Conservation (phyloP, 1,284 basidiomycete species). For the Microbotryomycetes sp. region DNA sequence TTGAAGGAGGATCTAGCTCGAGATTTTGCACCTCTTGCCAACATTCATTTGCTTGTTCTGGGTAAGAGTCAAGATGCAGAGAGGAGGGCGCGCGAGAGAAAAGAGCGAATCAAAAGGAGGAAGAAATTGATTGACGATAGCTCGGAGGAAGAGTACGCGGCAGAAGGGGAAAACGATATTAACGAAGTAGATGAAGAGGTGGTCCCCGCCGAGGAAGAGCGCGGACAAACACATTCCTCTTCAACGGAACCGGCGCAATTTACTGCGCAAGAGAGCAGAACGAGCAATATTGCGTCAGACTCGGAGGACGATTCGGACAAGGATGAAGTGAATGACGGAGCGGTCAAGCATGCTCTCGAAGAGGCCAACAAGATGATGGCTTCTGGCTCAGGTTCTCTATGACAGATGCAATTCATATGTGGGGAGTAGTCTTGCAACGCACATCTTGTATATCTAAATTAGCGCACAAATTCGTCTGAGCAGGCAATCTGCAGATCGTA, state of each 20-base stretch:
- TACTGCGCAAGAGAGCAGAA: neutral
- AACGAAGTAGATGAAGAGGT: no score
- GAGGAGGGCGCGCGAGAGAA: neutral
- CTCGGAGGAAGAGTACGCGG: neutral
- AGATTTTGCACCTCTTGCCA: conserved; percentile 8
- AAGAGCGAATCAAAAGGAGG: neutral
- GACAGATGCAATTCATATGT: no score
- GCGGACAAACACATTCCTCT: no score
- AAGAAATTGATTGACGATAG: neutral
- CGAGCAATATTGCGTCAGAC: neutral
- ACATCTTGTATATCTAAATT: no score
- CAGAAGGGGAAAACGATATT: neutral
- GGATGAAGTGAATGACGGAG: neutral
- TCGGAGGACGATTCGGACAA: neutral
- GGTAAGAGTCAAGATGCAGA: neutral
- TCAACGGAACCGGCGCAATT: no score
- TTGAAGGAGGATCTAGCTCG: conserved; percentile 10
- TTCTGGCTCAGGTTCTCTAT: no score
- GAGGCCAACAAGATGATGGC: neutral
- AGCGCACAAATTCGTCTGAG: no score
- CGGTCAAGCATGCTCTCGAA: neutral
- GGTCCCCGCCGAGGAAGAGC: no score
- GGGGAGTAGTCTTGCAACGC: no score
- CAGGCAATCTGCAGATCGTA: no score
- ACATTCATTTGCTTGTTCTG: neutral